These are phyloP conservation scores for Coemansia sp. DNA, from an alignment of 192 early-diverging fungal species.

Conservation along the genomic window DNA sequence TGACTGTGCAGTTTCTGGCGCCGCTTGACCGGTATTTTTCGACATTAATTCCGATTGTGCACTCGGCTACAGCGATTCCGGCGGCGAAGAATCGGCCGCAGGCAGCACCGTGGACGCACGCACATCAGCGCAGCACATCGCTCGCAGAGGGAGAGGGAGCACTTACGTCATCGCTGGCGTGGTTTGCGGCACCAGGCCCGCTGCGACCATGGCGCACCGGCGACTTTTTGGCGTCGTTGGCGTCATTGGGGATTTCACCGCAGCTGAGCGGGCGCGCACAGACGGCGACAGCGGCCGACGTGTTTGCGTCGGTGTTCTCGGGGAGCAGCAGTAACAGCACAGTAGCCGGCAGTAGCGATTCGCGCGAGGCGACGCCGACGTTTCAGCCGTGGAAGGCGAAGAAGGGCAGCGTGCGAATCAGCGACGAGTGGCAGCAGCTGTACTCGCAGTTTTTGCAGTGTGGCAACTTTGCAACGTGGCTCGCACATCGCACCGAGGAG, in stretches of 20 bases:
- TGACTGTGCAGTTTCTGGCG: conserved; percentile 91
- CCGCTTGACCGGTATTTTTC: conserved; percentile 95
- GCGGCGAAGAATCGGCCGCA: background rate
- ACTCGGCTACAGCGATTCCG: conserved; percentile 37
- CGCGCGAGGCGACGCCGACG: conserved; percentile 9
- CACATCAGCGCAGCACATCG: conserved; percentile 9
- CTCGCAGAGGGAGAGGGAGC: background rate
- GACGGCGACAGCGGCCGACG: conserved; percentile 29
- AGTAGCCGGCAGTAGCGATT: background rate
- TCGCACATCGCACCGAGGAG: conserved; percentile 75
- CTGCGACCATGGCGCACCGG: conserved; percentile 52
- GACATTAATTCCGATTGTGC: conserved; percentile 74
- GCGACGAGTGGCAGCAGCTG: conserved; percentile 67
- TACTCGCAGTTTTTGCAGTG: conserved; percentile 89
- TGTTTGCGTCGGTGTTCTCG: conserved; percentile 47
- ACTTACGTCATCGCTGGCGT: conserved; percentile 21
- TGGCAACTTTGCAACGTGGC: conserved; percentile 95
- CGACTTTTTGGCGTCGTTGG: conserved; percentile 52
- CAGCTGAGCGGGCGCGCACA: conserved; percentile 38
- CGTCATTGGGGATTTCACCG: conserved; percentile 47
- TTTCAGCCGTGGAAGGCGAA: conserved; percentile 43
- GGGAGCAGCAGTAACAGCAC: conserved; percentile 19
- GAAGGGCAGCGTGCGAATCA: conserved; percentile 47
- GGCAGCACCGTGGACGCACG: conserved; percentile 6
- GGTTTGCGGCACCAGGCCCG: conserved; percentile 31